Base-by-base conservation (phyloP, 2,329 filamentous ascomycete species). In the Diplodia sapinea region DNA sequence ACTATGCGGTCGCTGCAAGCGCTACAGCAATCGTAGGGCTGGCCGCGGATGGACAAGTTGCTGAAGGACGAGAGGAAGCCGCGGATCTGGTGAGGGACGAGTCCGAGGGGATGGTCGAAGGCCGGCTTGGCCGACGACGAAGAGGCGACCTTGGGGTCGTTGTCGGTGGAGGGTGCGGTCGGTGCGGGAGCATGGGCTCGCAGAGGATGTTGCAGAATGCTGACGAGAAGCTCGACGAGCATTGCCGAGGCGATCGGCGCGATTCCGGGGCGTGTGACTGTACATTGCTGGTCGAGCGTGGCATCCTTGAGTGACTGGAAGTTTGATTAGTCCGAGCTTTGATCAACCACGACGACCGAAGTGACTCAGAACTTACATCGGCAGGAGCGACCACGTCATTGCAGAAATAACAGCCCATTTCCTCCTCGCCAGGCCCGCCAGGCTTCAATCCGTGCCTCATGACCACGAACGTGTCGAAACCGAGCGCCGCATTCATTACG, bases 221-320 rank as follows among this genome's bases (percentile, higher is more conserved):
- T 96, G 11, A 94, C 89, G 33, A 99, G 85, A 5, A 98, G 85
- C 78, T 99, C 95, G 57, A 98, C 94, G 6, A 97, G 85, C 40
- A 96, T 85, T 2, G 93, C 92, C 2, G 95, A 97, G 8, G 95
- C 95, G 67, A 97, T 95, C 11, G 93, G 90, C 15, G 95, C 94
- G 43, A 97, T 89, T 17, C 95, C 95, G 0, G 95, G 95, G 11
- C 95, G 88, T 2, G 95, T 99, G 23, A 99, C 95, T 0, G 95
- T 99, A 79, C 95, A 99, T 80, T 98, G 95, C 78, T 99, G 95
- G 77, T 99, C 95, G 12, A 99, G 88, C 0, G 95, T 98, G 73
- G 94, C 92, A 74, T 97, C 93, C 79, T 94, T 97, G 75, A 97
- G 87, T 2, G 93, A 97, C 92, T 96, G 74, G 12, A 9, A 9